Percentiles rank a stretch among this genome's conserved stretches.
Evolutionary conservation across 352 stramenopile species (phyloP).

Genomic region (Pythium myriotylum): DNA sequence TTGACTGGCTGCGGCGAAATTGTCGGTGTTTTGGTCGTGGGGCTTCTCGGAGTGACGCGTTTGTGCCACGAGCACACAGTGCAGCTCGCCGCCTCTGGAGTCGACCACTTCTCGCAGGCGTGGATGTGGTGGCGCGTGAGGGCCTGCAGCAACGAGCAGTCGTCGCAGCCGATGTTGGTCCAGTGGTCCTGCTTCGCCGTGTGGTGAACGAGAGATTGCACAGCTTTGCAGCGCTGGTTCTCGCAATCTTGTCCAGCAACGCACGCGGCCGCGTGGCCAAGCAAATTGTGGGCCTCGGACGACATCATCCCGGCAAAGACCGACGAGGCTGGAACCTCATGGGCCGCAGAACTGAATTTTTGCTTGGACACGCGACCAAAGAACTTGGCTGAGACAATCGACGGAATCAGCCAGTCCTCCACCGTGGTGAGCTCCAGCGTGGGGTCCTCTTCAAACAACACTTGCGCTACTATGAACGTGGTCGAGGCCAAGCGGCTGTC

Average conservation of each 20-base stretch:
- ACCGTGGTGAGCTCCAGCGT: not conserved
- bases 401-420: not conserved
- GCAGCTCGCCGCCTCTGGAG: not conserved
- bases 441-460: not conserved
- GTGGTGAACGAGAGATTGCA: not conserved
- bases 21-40: no score
- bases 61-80: slow-evolving; percentile 1
- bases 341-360: not conserved
- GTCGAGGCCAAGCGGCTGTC: not conserved
- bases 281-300: slow-evolving; percentile 4
- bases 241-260: not conserved
- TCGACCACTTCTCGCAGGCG: not conserved
- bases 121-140: slow-evolving; percentile 12
- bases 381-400: not conserved
- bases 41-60: not conserved
- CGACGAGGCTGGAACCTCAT: not conserved
- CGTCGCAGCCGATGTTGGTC: not conserved
- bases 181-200: not conserved
- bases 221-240: not conserved
- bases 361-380: not conserved
- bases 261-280: slow-evolving; percentile 3
- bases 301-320: not conserved
- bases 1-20: no score
- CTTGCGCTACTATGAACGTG: not conserved
- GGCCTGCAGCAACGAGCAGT: slow-evolving; percentile 1